Conservation (phyloP, 768 basidiomycete genomes). For the Tulasnella sp. region DNA sequence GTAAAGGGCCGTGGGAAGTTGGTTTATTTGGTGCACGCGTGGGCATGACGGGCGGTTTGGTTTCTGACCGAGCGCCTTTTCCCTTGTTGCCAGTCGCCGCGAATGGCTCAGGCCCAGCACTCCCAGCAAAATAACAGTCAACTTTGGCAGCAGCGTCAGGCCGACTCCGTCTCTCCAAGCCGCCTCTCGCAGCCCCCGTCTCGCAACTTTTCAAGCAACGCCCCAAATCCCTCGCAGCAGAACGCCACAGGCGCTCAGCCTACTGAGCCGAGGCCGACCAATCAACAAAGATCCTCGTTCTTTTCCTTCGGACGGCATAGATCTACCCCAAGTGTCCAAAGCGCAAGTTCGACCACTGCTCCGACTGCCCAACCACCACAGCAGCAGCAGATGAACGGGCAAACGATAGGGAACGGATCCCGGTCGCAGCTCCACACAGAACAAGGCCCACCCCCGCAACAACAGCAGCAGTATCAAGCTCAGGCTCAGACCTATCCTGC, state of each 20-base stretch:
- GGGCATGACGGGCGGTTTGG: conserved; percentile 6
- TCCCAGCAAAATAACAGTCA: conserved; percentile 15
- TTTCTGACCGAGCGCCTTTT: conserved; percentile 15
- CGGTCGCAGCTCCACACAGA: background rate
- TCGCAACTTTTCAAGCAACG: background rate
- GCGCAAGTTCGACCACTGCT: background rate
- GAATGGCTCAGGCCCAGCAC: conserved; percentile 20
- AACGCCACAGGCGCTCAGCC: background rate
- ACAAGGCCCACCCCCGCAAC: background rate
- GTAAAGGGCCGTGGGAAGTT: background rate
- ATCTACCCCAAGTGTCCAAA: conserved; percentile 2
- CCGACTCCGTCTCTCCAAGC: conserved; percentile 11
- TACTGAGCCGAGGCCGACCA: conserved; percentile 1
- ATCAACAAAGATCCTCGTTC: conserved; percentile 8
- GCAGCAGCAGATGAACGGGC: conserved; percentile 14
- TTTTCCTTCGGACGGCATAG: conserved; percentile 25
- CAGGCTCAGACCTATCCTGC: conserved; percentile 1
- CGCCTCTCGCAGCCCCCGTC: conserved; percentile 4
- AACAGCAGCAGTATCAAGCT: conserved; percentile 9
- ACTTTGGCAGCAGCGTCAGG: conserved; percentile 18
- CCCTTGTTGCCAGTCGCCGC: conserved; percentile 2
- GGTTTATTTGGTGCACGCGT: background rate
- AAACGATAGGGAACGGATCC: background rate
- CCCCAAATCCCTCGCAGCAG: background rate
- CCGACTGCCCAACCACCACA: background rate